Evolutionary conservation across 2,329 filamentous ascomycete species (phyloP).

Genomic region (Clonostachys sp.): DNA sequence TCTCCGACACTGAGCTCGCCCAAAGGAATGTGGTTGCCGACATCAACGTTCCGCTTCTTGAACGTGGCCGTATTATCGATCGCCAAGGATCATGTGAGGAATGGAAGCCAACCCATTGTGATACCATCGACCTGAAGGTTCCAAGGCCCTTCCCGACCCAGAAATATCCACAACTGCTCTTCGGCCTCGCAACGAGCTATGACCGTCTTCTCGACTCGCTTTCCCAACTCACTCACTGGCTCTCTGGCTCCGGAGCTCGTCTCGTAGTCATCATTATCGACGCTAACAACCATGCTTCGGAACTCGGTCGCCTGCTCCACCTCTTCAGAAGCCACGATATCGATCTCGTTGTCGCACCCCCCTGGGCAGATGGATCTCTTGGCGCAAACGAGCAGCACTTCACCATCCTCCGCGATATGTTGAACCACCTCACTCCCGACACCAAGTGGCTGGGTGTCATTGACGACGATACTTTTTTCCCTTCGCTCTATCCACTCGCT

Average conservation of each 20-base stretch:
- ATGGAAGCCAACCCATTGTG: conserved; percentile 18
- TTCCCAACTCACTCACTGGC: conserved; percentile 50
- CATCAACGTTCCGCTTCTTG: conserved; percentile 22
- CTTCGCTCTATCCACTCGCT: conserved; percentile 44
- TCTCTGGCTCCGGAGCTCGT: conserved; percentile 41
- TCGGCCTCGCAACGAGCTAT: conserved; percentile 51
- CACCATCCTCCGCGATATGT: conserved; percentile 44
- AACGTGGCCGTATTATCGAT: conserved; percentile 17
- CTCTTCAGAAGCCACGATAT: conserved; percentile 21
- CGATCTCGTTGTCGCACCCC: conserved; percentile 23
- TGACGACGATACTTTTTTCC: conserved; percentile 62
- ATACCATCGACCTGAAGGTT: conserved; percentile 41
- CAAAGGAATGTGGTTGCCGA: conserved; percentile 30
- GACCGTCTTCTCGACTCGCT: conserved; percentile 45
- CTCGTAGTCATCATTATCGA: conserved; percentile 49
- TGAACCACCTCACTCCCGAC: conserved; percentile 31
- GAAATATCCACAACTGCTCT: conserved; percentile 46
- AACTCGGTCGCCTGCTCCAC: conserved; percentile 19
- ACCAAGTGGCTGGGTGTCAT: conserved; percentile 53
- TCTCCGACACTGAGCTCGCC: conserved; percentile 21
- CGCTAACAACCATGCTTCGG: conserved; percentile 8
- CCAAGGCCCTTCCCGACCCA: conserved; percentile 33
- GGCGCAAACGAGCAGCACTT: conserved; percentile 53
- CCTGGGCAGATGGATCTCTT: conserved; percentile 20
- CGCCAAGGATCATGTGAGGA: conserved; percentile 16